These are phyloP conservation scores for Stylosanthes scabra DNA, from an alignment of 331 rosid species.

Conservation along the genomic window DNA sequence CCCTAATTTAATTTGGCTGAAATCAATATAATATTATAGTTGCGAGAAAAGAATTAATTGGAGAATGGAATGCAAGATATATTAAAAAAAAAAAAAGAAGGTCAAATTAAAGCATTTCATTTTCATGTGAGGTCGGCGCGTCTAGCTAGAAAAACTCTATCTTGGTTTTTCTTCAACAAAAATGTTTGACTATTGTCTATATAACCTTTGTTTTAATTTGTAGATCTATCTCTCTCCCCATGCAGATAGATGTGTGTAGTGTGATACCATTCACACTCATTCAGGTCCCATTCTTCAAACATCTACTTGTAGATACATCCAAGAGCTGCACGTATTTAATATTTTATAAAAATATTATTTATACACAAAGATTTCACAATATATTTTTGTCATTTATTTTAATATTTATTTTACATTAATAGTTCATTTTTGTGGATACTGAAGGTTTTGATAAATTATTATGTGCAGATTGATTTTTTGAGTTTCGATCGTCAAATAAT, in stretches of 20 bases:
- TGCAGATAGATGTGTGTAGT: background rate
- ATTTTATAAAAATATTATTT: too few species aligned
- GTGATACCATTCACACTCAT: too few species aligned
- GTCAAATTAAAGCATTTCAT: slow-evolving; percentile 50
- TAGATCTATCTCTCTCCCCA: slow-evolving; percentile 2
- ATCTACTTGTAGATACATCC: too few species aligned
- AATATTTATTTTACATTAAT: too few species aligned
- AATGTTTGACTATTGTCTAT: slow-evolving; percentile 29
- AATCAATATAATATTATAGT: slow-evolving; percentile 1
- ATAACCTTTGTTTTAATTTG: background rate
- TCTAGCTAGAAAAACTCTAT: slow-evolving; percentile 16
- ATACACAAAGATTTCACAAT: too few species aligned
- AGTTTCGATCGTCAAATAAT: too few species aligned
- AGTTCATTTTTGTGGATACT: too few species aligned
- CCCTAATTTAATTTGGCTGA: slow-evolving; percentile 29
- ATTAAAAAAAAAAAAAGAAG: background rate
- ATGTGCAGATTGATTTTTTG: too few species aligned
- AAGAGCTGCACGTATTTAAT: too few species aligned
- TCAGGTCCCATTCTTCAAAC: too few species aligned
- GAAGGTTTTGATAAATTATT: too few species aligned
- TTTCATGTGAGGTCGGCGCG: slow-evolving; percentile 47
- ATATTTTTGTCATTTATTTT: too few species aligned
- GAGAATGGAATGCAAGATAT: background rate
- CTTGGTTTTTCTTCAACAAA: background rate
- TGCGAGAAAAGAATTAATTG: background rate